Percentiles rank a stretch among this genome's conserved stretches.
phyloP scores from a whole-genome alignment of 768 basidiomycete species.

The Dictyophora rubrovolvata region DNA sequence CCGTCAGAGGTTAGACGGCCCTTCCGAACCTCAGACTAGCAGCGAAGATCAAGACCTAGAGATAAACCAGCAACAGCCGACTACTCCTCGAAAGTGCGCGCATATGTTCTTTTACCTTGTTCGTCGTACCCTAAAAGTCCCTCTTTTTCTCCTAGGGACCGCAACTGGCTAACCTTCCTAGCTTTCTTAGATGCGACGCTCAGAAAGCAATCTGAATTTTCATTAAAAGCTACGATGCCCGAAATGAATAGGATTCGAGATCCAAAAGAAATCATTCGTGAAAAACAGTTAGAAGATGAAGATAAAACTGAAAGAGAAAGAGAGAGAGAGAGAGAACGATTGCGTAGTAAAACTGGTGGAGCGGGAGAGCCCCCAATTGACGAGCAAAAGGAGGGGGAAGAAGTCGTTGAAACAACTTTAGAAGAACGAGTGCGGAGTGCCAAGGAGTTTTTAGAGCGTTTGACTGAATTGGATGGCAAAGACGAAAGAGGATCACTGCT shows the following conservation, averaged over 20 bases:
- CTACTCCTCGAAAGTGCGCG: background rate
- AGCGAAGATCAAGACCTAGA: constrained; percentile 43
- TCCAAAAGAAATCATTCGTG: constrained; percentile 8
- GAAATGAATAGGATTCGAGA: constrained; percentile 5
- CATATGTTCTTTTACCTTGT: background rate
- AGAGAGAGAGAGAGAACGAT: constrained; percentile 6
- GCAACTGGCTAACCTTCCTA: constrained; percentile 81
- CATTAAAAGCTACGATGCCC: constrained; percentile 15
- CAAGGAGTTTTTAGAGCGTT: constrained; percentile 39
- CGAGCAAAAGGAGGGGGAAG: constrained; percentile 29
- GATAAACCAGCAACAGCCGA: constrained; percentile 40
- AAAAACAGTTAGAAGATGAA: constrained; percentile 10
- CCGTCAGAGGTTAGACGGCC: constrained; percentile 3
- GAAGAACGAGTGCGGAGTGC: constrained; percentile 22
- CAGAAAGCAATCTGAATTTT: constrained; percentile 20
- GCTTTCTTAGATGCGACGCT: constrained; percentile 65
- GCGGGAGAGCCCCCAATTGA: constrained; percentile 12
- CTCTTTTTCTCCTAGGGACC: constrained; percentile 41
- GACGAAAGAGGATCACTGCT: constrained; percentile 68
- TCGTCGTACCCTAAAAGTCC: constrained; percentile 16
- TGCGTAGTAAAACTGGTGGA: background rate
- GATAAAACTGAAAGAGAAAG: constrained; percentile 10
- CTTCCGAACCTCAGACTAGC: background rate
- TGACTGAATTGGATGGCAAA: constrained; percentile 56
- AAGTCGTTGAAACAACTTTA: constrained; percentile 29